Evolutionary conservation across 2,329 filamentous ascomycete species (phyloP), one percentile per base, ranked within the genome.

Genomic region (Pseudogymnoascus sp.): DNA sequence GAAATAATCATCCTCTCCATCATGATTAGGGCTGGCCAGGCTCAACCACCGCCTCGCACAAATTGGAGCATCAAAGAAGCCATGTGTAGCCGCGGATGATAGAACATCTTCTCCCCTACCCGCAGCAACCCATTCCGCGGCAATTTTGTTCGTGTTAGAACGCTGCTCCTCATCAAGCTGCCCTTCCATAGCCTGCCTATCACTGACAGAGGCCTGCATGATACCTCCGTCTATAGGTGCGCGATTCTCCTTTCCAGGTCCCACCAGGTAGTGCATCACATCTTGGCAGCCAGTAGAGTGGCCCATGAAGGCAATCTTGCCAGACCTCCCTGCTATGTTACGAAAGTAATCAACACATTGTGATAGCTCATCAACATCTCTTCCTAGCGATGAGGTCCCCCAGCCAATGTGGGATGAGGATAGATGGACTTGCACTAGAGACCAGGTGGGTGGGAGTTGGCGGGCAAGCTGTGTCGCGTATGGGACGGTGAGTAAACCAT

Each of bases 271-370:
- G 67, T 88, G 82, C 75, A 89, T 80, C 11, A 84, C 79, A 70
- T 89, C 86, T 72, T 90, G 87, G 67, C 83, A 88, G 0, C 87
- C 87, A 0, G 87, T 90, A 1, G 83, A 86, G 67, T 89, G 85
- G 2, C 87, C 87, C 82, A 90, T 85, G 12, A 89, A 72, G 25
- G 87, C 82, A n/a, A 89, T 72, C 61, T 84, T 85, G 1, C 76
- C 77, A 3, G 69, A 70, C 1, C 77, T 77, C 1, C 75, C 62
- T 25, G 70, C 62, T 7, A 70, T 66, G n/a, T 63, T 62, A 5
- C 74, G 73, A 68, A 84, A 80, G 65, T 83, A 82, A 2, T 69
- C 52, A 0, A 84, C 78, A 64, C 79, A 79, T 63, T 77, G 70
- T 2, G 73, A 77, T 23, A 84, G 66, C 64, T 85, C 81, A 23